These are phyloP conservation scores for Liquidambar formosana DNA, from an alignment of 164 flowering plant species.

Conservation along the genomic window DNA sequence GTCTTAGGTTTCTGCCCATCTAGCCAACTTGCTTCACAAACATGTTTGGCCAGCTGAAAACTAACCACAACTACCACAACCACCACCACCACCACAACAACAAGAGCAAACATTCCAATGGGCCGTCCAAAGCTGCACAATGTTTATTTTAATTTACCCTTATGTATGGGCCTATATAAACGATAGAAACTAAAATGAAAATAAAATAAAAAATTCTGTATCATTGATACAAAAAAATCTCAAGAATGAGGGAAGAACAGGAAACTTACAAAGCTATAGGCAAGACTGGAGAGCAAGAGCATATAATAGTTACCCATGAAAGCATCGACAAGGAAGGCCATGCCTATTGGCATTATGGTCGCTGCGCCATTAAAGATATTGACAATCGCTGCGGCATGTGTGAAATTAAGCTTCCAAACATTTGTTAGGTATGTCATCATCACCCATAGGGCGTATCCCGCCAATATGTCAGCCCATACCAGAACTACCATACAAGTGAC, in stretches of 20 bases:
- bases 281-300: constrained; percentile 31
- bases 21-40: too few species aligned
- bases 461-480: constrained; percentile 36
- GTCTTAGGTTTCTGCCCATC: too few species aligned
- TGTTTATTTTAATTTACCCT: too few species aligned
- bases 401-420: constrained; percentile 8
- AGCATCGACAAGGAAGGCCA: constrained; percentile 4
- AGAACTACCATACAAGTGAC: constrained; percentile 21
- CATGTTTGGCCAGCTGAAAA: too few species aligned
- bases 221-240: background rate
- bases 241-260: background rate
- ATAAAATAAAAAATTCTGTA: too few species aligned
- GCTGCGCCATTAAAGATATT: background rate
- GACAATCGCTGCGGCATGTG: constrained; percentile 9
- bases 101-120: too few species aligned
- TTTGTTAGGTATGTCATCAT: constrained; percentile 17
- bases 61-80: too few species aligned
- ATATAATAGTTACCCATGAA: constrained; percentile 24
- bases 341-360: background rate
- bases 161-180: too few species aligned
- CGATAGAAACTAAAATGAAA: too few species aligned
- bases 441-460: constrained; percentile 27
- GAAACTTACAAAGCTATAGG: constrained; percentile 33
- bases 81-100: too few species aligned
- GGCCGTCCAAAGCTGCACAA: too few species aligned